These are phyloP conservation scores for Debaryomyces robertsiae DNA, from an alignment of 1,139 yeast species.

Conservation along the genomic window DNA sequence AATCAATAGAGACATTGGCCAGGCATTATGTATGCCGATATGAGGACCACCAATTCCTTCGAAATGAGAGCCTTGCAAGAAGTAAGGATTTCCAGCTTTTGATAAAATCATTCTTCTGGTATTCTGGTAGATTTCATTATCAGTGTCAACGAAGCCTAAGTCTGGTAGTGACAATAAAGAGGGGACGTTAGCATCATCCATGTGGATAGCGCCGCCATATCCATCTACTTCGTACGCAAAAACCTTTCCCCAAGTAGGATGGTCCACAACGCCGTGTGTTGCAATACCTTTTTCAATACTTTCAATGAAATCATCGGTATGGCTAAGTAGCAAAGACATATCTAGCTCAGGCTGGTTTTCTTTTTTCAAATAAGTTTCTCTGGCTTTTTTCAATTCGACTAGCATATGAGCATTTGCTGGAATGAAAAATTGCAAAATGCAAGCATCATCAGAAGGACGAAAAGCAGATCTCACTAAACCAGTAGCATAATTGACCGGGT, in stretches of 20 bases:
- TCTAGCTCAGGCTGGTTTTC: constrained; percentile 14
- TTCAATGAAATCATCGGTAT: constrained; percentile 39
- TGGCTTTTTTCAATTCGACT: constrained; percentile 55
- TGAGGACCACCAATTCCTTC: constrained; percentile 92
- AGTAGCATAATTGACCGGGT: constrained; percentile 73
- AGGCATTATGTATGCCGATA: constrained; percentile 75
- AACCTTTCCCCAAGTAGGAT: constrained; percentile 71
- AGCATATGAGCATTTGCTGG: constrained; percentile 85
- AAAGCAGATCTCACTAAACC: constrained; percentile 84
- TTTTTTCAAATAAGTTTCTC: constrained; percentile 22
- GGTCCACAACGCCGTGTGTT: constrained; percentile 63
- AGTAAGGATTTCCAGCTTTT: constrained; percentile 78
- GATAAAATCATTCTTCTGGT: constrained; percentile 77
- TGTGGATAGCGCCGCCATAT: constrained; percentile 68
- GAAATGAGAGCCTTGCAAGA: constrained; percentile 58
- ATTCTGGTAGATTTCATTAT: constrained; percentile 68
- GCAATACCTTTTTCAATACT: constrained; percentile 59
- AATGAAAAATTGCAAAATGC: constrained; percentile 74
- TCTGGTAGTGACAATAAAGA: constrained; percentile 81
- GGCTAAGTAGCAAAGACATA: constrained; percentile 16
- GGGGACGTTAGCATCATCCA: constrained; percentile 94
- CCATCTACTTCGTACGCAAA: constrained; percentile 92
- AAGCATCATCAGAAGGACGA: constrained; percentile 89
- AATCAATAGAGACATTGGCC: constrained; percentile 87
- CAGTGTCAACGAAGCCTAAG: constrained; percentile 58